These are phyloP conservation scores for Fragaria iinumae DNA, from an alignment of 306 rosid species.

Conservation along the genomic window DNA sequence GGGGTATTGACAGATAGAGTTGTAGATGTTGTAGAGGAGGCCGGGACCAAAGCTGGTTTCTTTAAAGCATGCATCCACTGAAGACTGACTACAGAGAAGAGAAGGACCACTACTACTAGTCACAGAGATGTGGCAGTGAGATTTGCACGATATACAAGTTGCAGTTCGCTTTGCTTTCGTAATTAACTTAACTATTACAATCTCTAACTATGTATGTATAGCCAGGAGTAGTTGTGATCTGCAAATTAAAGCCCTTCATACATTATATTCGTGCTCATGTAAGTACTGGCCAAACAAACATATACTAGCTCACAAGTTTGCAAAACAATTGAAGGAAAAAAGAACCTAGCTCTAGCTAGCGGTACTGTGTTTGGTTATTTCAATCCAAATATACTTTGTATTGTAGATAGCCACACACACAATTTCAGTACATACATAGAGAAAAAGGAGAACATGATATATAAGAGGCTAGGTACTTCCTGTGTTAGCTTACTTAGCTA, in stretches of 20 bases:
- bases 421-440: background rate
- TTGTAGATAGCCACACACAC: background rate
- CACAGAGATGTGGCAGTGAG: conserved; percentile 2
- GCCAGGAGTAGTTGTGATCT: background rate
- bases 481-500: background rate
- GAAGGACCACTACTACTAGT: conserved; percentile 1
- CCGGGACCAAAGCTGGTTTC: conserved; percentile 11
- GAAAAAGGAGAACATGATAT: background rate
- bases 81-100: conserved; percentile 10
- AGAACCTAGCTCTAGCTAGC: background rate
- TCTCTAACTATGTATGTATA: background rate
- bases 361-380: background rate
- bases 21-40: conserved; percentile 1
- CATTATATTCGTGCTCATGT: no score
- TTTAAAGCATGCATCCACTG: conserved; percentile 16
- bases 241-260: background rate
- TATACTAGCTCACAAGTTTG: background rate
- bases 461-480: background rate
- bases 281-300: background rate
- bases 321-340: background rate
- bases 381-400: background rate
- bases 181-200: background rate
- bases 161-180: background rate
- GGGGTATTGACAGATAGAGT: background rate
- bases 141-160: conserved; percentile 6